Base-by-base conservation (phyloP, 176 grass and related monocot species). In the Cymbopogon citratus region DNA sequence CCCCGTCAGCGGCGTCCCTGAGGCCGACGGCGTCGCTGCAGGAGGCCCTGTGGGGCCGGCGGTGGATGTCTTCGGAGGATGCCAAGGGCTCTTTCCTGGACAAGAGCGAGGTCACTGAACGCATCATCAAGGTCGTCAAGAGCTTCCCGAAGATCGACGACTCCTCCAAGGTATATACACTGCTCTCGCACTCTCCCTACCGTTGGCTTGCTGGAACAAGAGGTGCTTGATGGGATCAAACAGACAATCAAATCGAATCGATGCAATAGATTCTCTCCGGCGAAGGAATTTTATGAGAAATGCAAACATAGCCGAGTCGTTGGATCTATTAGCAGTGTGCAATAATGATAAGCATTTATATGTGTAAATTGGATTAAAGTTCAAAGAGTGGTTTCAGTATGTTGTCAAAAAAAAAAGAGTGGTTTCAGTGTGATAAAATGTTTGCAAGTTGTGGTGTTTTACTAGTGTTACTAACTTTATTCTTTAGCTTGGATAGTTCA, bases 81-180 rank as follows among this genome's bases (percentile, higher is more conserved):
- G 34, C 74, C 24, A 88, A 91, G 67, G 89, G 89, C 13, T 85
- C 89, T 21, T 91, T 91, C 86, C 73, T 91, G 7, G 82, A 85
- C 82, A 91, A 88, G 74, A 44, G 62, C 33, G 86, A 91, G 78
- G 89, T 91, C 67, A 51, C 48, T 11, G 89, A 91, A 28, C 86
- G 89, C 82, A 70, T 85, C 86, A 69, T 91, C 73, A 88, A 81
- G 77, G 82, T 88, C 78, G 86, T 91, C 78, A 88, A 36, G 74
- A 41, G 82, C 67, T 90, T 90, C 68, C 67, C 72, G 74, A 90
- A 90, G 88, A 72, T 86, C 61, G 68, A 90, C 29, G 74, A 89
- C 78, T 44, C 23, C 33, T 82, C 88, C 61, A 90, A 90, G 83
- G 88, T 90, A 84, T 56, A 9, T 15, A 45, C 43, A 49, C 19